A percentile compares a stretch with the other conserved stretches of the same genome.
These are phyloP conservation scores for Sphagnum fallax DNA, from an alignment of 228 moss, liverwort and hornwort genomes.

Conservation along the genomic window DNA sequence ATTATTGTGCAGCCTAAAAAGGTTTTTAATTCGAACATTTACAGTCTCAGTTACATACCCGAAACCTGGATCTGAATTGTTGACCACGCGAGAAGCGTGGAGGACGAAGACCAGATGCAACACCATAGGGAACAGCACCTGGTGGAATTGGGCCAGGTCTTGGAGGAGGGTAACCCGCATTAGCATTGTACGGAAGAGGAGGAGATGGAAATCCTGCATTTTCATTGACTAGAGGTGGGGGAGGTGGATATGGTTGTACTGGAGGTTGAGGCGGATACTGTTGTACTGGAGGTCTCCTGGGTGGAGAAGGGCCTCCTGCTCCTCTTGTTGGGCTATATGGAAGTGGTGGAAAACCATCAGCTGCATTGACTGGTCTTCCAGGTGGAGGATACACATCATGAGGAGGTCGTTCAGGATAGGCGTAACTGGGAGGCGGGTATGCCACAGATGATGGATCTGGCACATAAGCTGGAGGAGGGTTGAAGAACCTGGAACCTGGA, in stretches of 20 bases:
- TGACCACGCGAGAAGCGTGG: not conserved
- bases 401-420: not conserved
- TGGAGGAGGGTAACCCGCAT: not conserved
- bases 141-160: not conserved
- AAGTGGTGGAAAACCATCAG: constrained; percentile 22
- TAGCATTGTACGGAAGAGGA: constrained; percentile 32
- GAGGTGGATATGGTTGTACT: not conserved
- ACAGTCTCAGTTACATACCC: constrained; percentile 2
- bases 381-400: constrained; percentile 1
- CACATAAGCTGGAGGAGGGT: constrained; percentile 8
- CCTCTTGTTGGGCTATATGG: constrained; percentile 22
- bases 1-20: not conserved
- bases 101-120: not conserved
- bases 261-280: not conserved
- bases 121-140: not conserved
- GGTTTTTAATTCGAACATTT: constrained; percentile 11
- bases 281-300: not conserved
- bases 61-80: not conserved
- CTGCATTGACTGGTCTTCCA: constrained; percentile 1
- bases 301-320: not conserved
- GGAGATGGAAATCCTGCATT: constrained; percentile 9
- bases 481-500: not conserved
- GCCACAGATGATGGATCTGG: constrained; percentile 9
- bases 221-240: not conserved
- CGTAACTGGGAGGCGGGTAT: constrained; percentile 1